A percentile compares a stretch with the other conserved stretches of the same genome.
phyloP scores from a whole-genome alignment of 768 basidiomycete genomes.

The Leccinum longicurvipes region DNA sequence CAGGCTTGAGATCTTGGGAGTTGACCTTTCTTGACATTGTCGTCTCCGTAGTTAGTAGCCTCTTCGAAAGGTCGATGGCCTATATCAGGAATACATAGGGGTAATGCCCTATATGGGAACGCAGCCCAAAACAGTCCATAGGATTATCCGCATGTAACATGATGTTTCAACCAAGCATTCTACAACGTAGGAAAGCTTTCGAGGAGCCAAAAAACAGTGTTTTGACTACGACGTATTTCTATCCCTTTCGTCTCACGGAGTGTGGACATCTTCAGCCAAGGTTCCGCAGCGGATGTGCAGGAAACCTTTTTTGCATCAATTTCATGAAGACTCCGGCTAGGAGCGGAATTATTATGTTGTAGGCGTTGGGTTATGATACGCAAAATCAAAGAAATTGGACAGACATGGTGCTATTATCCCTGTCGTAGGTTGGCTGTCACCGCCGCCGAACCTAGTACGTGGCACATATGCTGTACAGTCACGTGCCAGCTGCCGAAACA shows the following conservation, averaged over 20 bases:
- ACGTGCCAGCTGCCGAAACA: background rate
- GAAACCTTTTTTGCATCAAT: slow-evolving; percentile 1
- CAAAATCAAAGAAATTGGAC: background rate
- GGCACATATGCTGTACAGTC: slow-evolving; percentile 15
- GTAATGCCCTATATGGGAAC: slow-evolving; percentile 13
- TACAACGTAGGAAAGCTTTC: background rate
- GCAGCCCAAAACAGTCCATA: slow-evolving; percentile 1
- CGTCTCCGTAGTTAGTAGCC: background rate
- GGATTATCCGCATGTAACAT: slow-evolving; percentile 8
- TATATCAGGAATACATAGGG: slow-evolving; percentile 15
- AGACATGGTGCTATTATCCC: background rate
- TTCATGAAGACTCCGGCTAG: background rate
- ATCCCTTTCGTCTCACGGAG: background rate
- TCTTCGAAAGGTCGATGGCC: too few relatives aligned
- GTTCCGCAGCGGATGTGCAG: slow-evolving; percentile 5
- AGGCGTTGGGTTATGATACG: background rate
- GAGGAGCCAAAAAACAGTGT: background rate
- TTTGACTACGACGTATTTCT: background rate
- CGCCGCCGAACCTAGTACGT: slow-evolving; percentile 2
- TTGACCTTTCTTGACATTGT: background rate
- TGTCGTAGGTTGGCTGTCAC: background rate
- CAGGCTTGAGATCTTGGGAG: background rate
- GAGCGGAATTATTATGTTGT: background rate
- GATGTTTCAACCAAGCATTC: background rate
- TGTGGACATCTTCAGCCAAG: background rate